Evolutionary conservation across 202 grass and related monocot genomes (phyloP).

Genomic region (Musa balbisiana): DNA sequence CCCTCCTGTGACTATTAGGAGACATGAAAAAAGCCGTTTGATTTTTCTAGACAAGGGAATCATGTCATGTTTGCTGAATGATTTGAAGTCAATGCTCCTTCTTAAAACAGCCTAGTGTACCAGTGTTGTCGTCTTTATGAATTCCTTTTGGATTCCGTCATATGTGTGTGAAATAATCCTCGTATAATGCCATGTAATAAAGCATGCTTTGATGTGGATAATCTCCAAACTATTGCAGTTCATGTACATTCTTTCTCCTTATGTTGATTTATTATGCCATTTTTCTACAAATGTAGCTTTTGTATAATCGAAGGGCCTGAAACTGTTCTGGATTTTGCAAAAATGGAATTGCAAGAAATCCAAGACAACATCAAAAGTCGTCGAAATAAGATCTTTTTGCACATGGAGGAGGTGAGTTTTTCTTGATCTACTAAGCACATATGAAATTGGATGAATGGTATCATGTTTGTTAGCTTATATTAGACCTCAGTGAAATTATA

Average conservation of each 20-base stretch:
- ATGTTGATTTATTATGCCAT: conserved; percentile 14
- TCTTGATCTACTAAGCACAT: conserved; percentile 15
- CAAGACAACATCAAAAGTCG: conserved; percentile 93
- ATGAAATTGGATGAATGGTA: conserved; percentile 1
- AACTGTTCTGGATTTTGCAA: conserved; percentile 93
- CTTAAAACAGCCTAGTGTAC: background rate
- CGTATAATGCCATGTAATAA: background rate
- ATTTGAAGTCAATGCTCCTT: background rate
- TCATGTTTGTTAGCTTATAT: background rate
- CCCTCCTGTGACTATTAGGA: background rate
- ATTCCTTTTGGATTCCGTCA: background rate
- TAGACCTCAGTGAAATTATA: background rate
- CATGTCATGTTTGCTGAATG: background rate
- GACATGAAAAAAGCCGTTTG: background rate
- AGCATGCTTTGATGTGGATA: background rate
- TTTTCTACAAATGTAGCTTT: conserved; percentile 44
- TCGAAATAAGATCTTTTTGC: conserved; percentile 97
- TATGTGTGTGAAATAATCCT: background rate
- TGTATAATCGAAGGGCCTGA: conserved; percentile 99
- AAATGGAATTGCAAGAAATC: conserved; percentile 89
- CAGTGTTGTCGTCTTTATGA: background rate
- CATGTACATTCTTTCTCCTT: background rate
- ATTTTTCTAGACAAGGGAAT: background rate
- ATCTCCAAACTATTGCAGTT: conserved; percentile 1
- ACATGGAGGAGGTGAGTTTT: conserved; percentile 71